phyloP scores from a whole-genome alignment of 768 basidiomycete species.

The Auricularia sp. region DNA sequence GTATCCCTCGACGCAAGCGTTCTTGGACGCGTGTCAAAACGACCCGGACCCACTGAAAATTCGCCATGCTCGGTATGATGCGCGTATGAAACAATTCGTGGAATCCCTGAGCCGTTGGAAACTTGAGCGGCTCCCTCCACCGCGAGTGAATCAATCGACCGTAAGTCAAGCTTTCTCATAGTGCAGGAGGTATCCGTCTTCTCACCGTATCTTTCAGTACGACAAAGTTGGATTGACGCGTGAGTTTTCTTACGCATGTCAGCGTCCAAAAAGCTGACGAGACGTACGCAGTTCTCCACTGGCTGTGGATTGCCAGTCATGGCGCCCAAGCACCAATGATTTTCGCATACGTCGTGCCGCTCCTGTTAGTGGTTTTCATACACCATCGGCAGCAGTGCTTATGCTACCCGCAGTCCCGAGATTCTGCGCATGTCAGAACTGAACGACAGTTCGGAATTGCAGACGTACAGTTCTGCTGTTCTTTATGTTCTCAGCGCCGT shows the following conservation, averaged over 20 bases:
- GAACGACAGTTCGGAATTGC: constrained; percentile 75
- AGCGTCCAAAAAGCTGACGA: background rate
- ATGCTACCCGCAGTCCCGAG: constrained; percentile 50
- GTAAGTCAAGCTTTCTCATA: constrained; percentile 23
- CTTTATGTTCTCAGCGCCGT: constrained; percentile 76
- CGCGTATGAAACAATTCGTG: constrained; percentile 47
- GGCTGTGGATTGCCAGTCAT: constrained; percentile 72
- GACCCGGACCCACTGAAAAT: constrained; percentile 50
- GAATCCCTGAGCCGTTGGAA: constrained; percentile 58
- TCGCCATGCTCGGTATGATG: constrained; percentile 45
- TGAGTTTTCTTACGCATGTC: constrained; percentile 26
- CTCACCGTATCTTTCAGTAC: constrained; percentile 36
- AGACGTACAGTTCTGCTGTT: constrained; percentile 69
- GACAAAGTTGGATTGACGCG: constrained; percentile 84
- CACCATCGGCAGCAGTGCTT: background rate
- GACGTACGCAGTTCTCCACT: constrained; percentile 52
- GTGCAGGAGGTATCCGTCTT: background rate
- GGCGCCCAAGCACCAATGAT: constrained; percentile 63
- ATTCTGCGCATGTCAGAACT: constrained; percentile 86
- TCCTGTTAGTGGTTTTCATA: constrained; percentile 48
- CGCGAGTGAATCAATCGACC: constrained; percentile 75
- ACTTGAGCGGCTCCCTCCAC: constrained; percentile 70
- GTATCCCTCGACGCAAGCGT: constrained; percentile 43
- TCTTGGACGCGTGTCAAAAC: constrained; percentile 46
- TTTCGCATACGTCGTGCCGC: constrained; percentile 65